Conservation (phyloP, 2,329 filamentous ascomycete genomes). For the Colletotrichum truncatum region DNA sequence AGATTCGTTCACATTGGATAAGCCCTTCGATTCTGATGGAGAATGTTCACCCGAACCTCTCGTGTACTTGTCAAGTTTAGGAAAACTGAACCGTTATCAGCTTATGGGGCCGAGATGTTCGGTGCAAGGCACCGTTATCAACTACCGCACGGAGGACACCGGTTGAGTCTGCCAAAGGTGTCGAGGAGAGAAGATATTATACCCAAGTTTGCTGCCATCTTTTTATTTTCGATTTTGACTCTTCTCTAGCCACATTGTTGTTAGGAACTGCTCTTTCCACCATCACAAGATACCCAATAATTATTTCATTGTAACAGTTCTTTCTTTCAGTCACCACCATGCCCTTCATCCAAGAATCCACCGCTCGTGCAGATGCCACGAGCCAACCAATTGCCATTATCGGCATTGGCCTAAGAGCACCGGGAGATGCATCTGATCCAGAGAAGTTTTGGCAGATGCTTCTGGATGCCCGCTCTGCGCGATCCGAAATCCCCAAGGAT, state of each 20-base stretch:
- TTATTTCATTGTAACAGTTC: not conserved
- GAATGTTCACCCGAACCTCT: not conserved
- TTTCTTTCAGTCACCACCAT: not conserved
- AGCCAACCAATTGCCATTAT: slow-evolving; percentile 48
- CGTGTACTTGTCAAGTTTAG: not conserved
- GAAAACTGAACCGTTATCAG: not conserved
- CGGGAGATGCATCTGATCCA: slow-evolving; percentile 42
- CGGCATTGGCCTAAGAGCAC: slow-evolving; percentile 49
- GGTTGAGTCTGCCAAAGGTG: not conserved
- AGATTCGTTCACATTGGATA: not conserved
- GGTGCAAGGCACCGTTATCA: not conserved
- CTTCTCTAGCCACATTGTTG: not conserved
- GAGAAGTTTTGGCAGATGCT: slow-evolving; percentile 47
- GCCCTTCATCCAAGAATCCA: slow-evolving; percentile 22
- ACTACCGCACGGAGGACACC: not conserved
- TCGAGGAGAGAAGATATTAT: not conserved
- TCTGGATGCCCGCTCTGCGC: slow-evolving; percentile 16
- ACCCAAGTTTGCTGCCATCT: not conserved
- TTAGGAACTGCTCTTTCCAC: not conserved
- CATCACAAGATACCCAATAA: slow-evolving; percentile 13
- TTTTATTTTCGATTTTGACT: not conserved
- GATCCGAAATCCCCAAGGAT: slow-evolving; percentile 32
- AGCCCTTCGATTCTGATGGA: not conserved
- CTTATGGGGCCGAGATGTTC: not conserved
- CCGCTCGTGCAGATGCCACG: not conserved